A percentile compares a stretch with the other conserved stretches of the same genome.
phyloP scores from a whole-genome alignment of 2,329 filamentous ascomycete species.

The Pleoardoris graminearum region DNA sequence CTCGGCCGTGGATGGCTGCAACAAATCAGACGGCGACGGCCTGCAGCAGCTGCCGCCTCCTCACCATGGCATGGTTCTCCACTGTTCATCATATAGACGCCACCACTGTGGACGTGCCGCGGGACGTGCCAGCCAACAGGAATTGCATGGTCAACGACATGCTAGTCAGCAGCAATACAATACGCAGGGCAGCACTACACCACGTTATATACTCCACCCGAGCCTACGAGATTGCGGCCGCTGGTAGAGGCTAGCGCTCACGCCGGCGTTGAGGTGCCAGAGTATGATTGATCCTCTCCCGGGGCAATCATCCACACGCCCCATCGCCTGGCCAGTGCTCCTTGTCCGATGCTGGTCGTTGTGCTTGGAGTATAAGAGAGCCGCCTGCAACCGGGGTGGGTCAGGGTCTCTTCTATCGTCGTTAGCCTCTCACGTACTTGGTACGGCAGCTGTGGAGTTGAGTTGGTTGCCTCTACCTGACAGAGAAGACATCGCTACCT shows the following conservation, averaged over 20 bases:
- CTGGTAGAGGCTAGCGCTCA: slow-evolving; percentile 36
- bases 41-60: slow-evolving; percentile 29
- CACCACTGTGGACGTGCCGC: slow-evolving; percentile 21
- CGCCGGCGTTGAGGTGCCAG: slow-evolving; percentile 32
- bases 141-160: slow-evolving; percentile 19
- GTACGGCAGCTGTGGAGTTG: slow-evolving; percentile 30
- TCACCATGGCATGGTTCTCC: slow-evolving; percentile 29
- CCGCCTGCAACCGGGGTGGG: slow-evolving; percentile 33
- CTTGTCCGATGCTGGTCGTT: slow-evolving; percentile 30
- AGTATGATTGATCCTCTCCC: slow-evolving; percentile 30
- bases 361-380: slow-evolving; percentile 34
- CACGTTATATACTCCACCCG: slow-evolving; percentile 28
- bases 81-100: slow-evolving; percentile 30
- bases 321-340: slow-evolving; percentile 34
- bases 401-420: slow-evolving; percentile 34
- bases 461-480: slow-evolving; percentile 26
- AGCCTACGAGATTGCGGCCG: slow-evolving; percentile 33
- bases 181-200: slow-evolving; percentile 23
- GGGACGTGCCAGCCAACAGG: slow-evolving; percentile 29
- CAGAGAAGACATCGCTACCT: slow-evolving; percentile 36
- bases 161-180: slow-evolving; percentile 24
- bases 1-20: slow-evolving; percentile 25
- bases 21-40: slow-evolving; percentile 24
- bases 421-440: slow-evolving; percentile 21
- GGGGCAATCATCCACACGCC: slow-evolving; percentile 32